These are phyloP conservation scores for Maudiozyma bulderi DNA, from an alignment of 805 yeast genomes.

Conservation along the genomic window DNA sequence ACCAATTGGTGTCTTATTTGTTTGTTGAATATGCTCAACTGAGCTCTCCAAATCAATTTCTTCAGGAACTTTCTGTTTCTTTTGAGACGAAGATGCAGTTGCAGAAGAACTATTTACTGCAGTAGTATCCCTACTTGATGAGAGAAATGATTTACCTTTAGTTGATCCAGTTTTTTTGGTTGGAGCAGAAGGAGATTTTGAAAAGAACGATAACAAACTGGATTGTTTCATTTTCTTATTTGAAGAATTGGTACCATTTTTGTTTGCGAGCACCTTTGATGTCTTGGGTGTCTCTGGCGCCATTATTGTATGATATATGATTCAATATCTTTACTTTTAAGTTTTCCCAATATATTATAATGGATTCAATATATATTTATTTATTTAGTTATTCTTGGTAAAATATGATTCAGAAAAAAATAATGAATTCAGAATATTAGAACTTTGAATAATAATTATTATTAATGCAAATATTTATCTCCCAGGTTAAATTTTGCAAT, in stretches of 20 bases:
- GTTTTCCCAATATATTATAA: too few relatives aligned
- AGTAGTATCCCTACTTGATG: neutral
- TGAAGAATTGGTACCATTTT: slow-evolving; percentile 17
- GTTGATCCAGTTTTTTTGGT: neutral
- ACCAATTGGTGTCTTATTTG: neutral
- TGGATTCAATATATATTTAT: too few relatives aligned
- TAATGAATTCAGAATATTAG: too few relatives aligned
- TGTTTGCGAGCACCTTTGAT: slow-evolving; percentile 5
- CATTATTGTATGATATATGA: slow-evolving; percentile 3
- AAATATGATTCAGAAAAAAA: too few relatives aligned
- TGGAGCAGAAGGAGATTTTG: slow-evolving; percentile 9
- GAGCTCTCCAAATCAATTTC: neutral
- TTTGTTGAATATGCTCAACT: neutral
- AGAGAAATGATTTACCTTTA: neutral
- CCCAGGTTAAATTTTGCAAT: neutral
- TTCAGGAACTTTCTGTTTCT: neutral
- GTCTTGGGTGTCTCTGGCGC: slow-evolving; percentile 22
- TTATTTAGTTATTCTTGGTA: too few relatives aligned
- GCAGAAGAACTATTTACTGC: neutral
- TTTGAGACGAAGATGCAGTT: neutral
- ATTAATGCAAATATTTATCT: neutral
- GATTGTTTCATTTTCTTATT: slow-evolving; percentile 31
- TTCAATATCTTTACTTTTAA: neutral
- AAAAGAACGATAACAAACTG: slow-evolving; percentile 28
- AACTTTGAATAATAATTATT: too few relatives aligned